A percentile compares a stretch with the other conserved stretches of the same genome.
phyloP scores from a whole-genome alignment of 1,284 basidiomycete species.

The Bjerkandera adusta region DNA sequence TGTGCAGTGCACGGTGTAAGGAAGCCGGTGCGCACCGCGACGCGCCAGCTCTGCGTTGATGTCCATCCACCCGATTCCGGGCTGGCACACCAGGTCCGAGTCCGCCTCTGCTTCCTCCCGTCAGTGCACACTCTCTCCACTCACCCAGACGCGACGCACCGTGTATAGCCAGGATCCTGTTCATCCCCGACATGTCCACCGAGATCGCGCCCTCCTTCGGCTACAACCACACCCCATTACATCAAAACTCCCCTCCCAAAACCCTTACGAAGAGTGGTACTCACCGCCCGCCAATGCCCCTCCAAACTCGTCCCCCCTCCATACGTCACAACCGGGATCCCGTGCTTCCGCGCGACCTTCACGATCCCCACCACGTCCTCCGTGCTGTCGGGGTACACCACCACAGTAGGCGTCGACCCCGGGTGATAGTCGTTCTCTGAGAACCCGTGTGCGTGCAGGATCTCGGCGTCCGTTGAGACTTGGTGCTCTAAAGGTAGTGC shows the following conservation, averaged over 20 bases:
- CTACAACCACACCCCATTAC: slow-evolving; percentile 14
- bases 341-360: slow-evolving; percentile 55
- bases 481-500: too few relatives aligned
- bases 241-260: background rate
- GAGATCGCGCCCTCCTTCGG: slow-evolving; percentile 29
- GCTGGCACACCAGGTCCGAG: slow-evolving; percentile 79
- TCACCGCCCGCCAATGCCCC: slow-evolving; percentile 59
- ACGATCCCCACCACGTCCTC: slow-evolving; percentile 61
- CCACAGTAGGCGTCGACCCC: slow-evolving; percentile 59
- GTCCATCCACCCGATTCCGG: slow-evolving; percentile 86
- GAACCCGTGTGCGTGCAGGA: slow-evolving; percentile 54
- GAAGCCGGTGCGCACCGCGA: too few relatives aligned
- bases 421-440: slow-evolving; percentile 58
- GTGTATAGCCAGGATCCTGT: slow-evolving; percentile 77
- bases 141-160: slow-evolving; percentile 38
- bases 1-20: too few relatives aligned
- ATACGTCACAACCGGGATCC: slow-evolving; percentile 57
- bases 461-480: slow-evolving; percentile 57
- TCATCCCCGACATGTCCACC: slow-evolving; percentile 85
- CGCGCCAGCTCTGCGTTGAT: slow-evolving; percentile 56
- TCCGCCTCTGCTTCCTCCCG: slow-evolving; percentile 59
- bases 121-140: background rate
- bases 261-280: slow-evolving; percentile 19
- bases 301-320: slow-evolving; percentile 64
- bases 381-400: slow-evolving; percentile 51